Conservation (phyloP, 177 flowering plant species). For the Vitis hybrid region DNA sequence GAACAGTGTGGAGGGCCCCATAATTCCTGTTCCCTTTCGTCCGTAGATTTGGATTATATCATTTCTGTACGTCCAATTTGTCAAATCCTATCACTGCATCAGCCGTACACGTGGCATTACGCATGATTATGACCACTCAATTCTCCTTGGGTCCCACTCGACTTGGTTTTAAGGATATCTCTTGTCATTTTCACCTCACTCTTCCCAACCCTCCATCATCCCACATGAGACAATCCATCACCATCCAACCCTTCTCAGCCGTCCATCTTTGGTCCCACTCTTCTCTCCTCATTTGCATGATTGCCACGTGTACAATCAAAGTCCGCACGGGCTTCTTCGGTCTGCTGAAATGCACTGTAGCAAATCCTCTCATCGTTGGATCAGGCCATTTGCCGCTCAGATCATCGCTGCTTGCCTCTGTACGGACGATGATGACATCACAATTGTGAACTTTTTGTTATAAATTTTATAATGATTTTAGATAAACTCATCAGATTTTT, state of each 20-base stretch:
- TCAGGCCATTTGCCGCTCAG: too few relatives aligned
- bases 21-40: not conserved
- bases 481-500: too few relatives aligned
- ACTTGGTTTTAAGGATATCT: not conserved
- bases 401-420: too few relatives aligned
- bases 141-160: conserved; percentile 9
- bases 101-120: conserved; percentile 12
- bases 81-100: not conserved
- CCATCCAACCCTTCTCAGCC: not conserved
- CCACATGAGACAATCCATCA: conserved; percentile 20
- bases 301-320: not conserved
- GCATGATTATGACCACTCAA: conserved; percentile 14
- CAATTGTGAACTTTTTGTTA: too few relatives aligned
- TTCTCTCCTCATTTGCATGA: too few relatives aligned
- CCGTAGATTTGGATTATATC: conserved; percentile 13
- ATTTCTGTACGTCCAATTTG: not conserved
- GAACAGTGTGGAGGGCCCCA: not conserved
- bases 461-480: too few relatives aligned
- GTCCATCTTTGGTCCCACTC: not conserved
- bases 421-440: too few relatives aligned
- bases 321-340: too few relatives aligned
- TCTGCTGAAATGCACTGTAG: too few relatives aligned
- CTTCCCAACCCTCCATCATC: conserved; percentile 7
- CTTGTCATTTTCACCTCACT: conserved; percentile 10
- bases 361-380: too few relatives aligned